These are phyloP conservation scores for Aspergillus indologenus DNA, from an alignment of 495 filamentous ascomycete genomes.

Conservation along the genomic window DNA sequence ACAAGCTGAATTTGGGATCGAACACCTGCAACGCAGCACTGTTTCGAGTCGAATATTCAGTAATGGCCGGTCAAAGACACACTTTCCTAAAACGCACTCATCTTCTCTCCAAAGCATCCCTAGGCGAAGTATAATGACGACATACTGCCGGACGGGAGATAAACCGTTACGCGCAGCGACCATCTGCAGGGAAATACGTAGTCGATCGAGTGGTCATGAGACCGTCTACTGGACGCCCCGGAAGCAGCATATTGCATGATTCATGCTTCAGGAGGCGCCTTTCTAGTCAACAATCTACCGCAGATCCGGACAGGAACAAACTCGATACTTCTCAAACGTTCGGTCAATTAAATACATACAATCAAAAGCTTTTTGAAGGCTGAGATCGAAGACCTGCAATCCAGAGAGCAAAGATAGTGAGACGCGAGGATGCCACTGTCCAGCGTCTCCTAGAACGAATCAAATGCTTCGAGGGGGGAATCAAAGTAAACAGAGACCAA, in stretches of 20 bases:
- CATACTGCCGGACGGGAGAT: background rate
- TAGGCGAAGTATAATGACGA: background rate
- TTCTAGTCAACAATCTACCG: background rate
- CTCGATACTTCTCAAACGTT: slow-evolving; percentile 14
- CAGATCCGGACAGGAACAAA: background rate
- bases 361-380: slow-evolving; percentile 17
- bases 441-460: slow-evolving; percentile 13
- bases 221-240: background rate
- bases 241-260: background rate
- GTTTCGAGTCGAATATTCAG: too few species aligned
- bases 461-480: slow-evolving; percentile 26
- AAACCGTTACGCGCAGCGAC: background rate
- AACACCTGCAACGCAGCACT: too few species aligned
- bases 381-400: slow-evolving; percentile 4
- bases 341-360: slow-evolving; percentile 31
- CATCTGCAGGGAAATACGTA: background rate
- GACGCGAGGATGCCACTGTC: slow-evolving; percentile 14
- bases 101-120: too few species aligned
- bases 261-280: background rate
- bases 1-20: too few species aligned
- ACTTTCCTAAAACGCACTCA: too few species aligned
- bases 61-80: too few species aligned
- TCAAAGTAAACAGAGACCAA: slow-evolving; percentile 21
- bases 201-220: background rate
- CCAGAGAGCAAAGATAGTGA: slow-evolving; percentile 13